A percentile compares a stretch with the other conserved stretches of the same genome.
Conservation (phyloP, 306 rosid species). For the Quercus glauca region DNA sequence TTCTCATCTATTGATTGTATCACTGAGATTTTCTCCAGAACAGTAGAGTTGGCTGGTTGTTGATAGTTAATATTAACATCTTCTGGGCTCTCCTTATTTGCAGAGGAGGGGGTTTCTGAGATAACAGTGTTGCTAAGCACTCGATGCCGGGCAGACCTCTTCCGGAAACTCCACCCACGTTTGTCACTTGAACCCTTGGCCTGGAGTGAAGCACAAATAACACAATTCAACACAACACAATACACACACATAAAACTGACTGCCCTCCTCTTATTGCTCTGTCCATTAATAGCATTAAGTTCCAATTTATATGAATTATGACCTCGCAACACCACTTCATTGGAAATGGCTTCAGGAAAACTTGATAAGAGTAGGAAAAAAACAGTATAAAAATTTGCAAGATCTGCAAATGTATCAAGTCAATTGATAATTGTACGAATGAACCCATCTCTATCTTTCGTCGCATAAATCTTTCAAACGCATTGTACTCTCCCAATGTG, state of each 20-base stretch:
- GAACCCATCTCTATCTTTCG: not conserved
- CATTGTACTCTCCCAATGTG: not conserved
- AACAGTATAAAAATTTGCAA: not conserved
- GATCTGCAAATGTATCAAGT: not conserved
- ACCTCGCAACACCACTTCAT: not conserved
- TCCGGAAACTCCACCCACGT: slow-evolving; percentile 94
- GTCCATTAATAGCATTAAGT: not conserved
- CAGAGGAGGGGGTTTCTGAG: slow-evolving; percentile 50
- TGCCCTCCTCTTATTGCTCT: not conserved
- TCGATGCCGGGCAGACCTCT: slow-evolving; percentile 78
- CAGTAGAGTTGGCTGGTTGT: slow-evolving; percentile 38
- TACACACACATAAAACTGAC: not conserved
- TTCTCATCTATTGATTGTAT: slow-evolving; percentile 53
- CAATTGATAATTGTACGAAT: not conserved
- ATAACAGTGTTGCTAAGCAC: slow-evolving; percentile 86
- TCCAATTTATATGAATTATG: not conserved
- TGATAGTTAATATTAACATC: slow-evolving; percentile 42
- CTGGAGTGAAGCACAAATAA: slow-evolving; percentile 30
- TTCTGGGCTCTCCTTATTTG: slow-evolving; percentile 64
- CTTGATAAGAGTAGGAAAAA: not conserved
- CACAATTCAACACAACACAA: slow-evolving; percentile 2
- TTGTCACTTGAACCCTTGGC: slow-evolving; percentile 69
- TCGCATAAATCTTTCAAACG: not conserved
- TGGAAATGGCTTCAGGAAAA: not conserved
- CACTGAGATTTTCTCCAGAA: slow-evolving; percentile 51